Percentiles rank a stretch among this genome's conserved stretches.
Conservation (phyloP, 768 basidiomycete genomes). For the Boletus huronensis region DNA sequence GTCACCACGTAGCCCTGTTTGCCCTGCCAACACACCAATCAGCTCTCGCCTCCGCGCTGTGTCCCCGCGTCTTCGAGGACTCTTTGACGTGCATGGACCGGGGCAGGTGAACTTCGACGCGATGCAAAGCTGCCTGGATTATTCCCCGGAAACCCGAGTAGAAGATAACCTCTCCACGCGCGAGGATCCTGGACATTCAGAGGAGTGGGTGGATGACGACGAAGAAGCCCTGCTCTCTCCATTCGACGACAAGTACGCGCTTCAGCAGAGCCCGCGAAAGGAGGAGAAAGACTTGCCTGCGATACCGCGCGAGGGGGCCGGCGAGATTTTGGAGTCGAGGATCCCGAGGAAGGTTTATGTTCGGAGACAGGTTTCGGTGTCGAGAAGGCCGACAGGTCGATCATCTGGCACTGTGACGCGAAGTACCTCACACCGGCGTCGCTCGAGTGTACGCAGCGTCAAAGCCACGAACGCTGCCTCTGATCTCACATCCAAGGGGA, state of each 20-base stretch:
- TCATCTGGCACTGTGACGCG: neutral
- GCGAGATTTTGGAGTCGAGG: constrained; percentile 11
- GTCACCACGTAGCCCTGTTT: constrained; percentile 17
- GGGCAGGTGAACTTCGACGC: constrained; percentile 22
- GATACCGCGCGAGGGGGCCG: constrained; percentile 1
- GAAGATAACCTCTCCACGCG: constrained; percentile 2
- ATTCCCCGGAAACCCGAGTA: constrained; percentile 14
- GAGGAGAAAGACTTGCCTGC: constrained; percentile 16
- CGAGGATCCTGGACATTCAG: constrained; percentile 8
- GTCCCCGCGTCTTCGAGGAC: constrained; percentile 30
- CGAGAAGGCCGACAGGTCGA: constrained; percentile 7
- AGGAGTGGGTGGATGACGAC: constrained; percentile 28
- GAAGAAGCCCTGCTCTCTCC: constrained; percentile 22
- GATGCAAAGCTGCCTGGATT: constrained; percentile 25
- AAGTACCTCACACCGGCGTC: constrained; percentile 13
- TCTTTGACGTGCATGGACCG: constrained; percentile 30
- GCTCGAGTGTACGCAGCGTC: constrained; percentile 11
- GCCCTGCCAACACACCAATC: constrained; percentile 23
- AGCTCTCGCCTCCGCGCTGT: constrained; percentile 9
- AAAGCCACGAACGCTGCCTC: constrained; percentile 7
- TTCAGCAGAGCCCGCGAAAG: constrained; percentile 2
- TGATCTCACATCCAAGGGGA: constrained; percentile 15
- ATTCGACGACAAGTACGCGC: constrained; percentile 24
- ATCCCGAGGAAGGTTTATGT: constrained; percentile 21
- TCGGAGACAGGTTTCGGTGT: constrained; percentile 13